phyloP scores from a whole-genome alignment of 306 rosid species.

The Cyamopsis tetragonoloba region DNA sequence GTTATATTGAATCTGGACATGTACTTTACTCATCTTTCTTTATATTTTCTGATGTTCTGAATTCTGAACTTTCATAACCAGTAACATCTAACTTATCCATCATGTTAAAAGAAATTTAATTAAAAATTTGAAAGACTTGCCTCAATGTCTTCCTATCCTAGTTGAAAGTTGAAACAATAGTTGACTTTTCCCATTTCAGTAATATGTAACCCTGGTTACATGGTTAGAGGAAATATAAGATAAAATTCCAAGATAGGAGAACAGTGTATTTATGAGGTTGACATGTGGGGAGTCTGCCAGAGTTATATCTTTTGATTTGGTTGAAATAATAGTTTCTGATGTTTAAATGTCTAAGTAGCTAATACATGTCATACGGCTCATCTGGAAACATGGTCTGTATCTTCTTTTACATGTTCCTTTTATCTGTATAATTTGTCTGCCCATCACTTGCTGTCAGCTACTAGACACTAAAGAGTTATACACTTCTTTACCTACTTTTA shows the following conservation, averaged over 20 bases:
- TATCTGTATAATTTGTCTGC: background rate
- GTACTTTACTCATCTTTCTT: background rate
- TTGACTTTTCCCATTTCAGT: background rate
- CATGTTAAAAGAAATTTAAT: background rate
- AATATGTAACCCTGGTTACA: background rate
- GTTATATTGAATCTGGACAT: background rate
- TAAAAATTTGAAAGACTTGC: background rate
- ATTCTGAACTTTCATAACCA: background rate
- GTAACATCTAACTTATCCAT: background rate
- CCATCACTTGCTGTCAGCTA: background rate
- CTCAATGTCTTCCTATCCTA: background rate
- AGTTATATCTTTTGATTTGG: background rate
- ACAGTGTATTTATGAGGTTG: background rate
- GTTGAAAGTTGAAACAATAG: background rate
- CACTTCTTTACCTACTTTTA: background rate
- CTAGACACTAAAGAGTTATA: background rate
- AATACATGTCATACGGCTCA: background rate
- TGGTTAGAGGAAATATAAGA: background rate
- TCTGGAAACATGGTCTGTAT: background rate
- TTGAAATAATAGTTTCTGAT: background rate
- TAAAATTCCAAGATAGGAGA: background rate
- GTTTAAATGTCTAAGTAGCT: background rate
- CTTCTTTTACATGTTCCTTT: background rate
- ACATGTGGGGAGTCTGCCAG: background rate
- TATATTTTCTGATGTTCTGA: background rate